A percentile compares a stretch with the other conserved stretches of the same genome.
Evolutionary conservation across 1,284 basidiomycete species (phyloP).

Genomic region (Ceratobasidium sp.): DNA sequence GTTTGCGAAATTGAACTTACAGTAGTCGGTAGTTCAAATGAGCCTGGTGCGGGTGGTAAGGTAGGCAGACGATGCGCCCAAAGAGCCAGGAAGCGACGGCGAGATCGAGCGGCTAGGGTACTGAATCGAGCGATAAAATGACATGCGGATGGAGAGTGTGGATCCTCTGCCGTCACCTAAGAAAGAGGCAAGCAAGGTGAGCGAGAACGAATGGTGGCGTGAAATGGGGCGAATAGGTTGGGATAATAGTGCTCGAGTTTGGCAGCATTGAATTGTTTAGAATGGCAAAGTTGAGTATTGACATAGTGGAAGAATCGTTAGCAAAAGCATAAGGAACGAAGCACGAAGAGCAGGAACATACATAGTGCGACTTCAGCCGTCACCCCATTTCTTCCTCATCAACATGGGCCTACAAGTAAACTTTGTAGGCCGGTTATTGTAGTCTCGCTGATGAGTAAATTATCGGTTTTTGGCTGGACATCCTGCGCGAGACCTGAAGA

Average conservation of each 20-base stretch:
- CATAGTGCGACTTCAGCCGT: constrained; percentile 82
- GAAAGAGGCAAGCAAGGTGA: constrained; percentile 64
- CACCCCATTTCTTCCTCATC: constrained; percentile 81
- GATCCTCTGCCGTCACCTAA: constrained; percentile 50
- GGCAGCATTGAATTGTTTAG: constrained; percentile 93
- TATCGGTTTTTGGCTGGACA: constrained; percentile 89
- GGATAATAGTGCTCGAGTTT: constrained; percentile 91
- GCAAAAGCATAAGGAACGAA: constrained; percentile 42
- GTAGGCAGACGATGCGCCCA: constrained; percentile 98
- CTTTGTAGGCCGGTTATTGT: constrained; percentile 96
- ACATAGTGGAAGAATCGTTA: constrained; percentile 75
- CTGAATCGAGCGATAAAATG: constrained; percentile 55
- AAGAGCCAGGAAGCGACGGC: constrained; percentile 99
- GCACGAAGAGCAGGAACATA: constrained; percentile 57
- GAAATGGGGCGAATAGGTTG: constrained; percentile 84
- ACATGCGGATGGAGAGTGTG: constrained; percentile 52
- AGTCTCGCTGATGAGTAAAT: constrained; percentile 96
- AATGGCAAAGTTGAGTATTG: constrained; percentile 91
- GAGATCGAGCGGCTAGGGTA: constrained; percentile 96
- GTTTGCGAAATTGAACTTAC: constrained; percentile 93
- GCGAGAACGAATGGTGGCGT: constrained; percentile 67
- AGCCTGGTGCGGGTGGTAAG: constrained; percentile 97
- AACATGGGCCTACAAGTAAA: constrained; percentile 95
- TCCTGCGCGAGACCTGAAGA: constrained; percentile 84
- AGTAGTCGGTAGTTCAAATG: constrained; percentile 97